A percentile compares a stretch with the other conserved stretches of the same genome.
phyloP scores from a whole-genome alignment of 306 rosid species.

The Mimosa bimucronata region DNA sequence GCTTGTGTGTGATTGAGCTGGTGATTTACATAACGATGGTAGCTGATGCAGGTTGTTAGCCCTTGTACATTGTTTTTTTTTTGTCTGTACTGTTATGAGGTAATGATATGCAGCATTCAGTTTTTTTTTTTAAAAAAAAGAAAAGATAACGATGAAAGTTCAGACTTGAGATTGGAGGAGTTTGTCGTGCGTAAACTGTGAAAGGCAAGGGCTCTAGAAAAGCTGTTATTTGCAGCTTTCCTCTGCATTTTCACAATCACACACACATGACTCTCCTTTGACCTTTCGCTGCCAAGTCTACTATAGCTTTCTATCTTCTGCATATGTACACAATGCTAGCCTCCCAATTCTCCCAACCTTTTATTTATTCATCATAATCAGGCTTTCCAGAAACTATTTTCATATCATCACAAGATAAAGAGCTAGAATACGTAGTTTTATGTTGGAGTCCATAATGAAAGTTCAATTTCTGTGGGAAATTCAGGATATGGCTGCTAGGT shows the following conservation, averaged over 20 bases:
- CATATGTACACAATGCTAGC: constrained; percentile 2
- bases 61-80: too few species aligned
- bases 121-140: too few species aligned
- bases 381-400: background rate
- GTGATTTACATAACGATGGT: constrained; percentile 28
- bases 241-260: background rate
- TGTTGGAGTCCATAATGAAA: background rate
- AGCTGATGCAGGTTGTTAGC: too few species aligned
- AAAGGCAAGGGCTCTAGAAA: constrained; percentile 27
- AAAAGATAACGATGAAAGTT: too few species aligned
- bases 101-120: too few species aligned
- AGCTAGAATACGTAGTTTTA: background rate
- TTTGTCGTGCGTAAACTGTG: background rate
- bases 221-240: constrained; percentile 34
- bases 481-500: constrained; percentile 22
- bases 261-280: constrained; percentile 24
- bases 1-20: constrained; percentile 21
- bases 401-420: background rate
- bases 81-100: too few species aligned
- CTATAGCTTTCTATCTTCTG: constrained; percentile 13
- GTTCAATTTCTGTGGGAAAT: background rate
- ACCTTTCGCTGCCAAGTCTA: constrained; percentile 34
- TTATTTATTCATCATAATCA: background rate
- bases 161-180: background rate
- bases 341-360: background rate